Evolutionary conservation across 345 rosid genomes (phyloP).

Genomic region (Eucalyptus sp.): DNA sequence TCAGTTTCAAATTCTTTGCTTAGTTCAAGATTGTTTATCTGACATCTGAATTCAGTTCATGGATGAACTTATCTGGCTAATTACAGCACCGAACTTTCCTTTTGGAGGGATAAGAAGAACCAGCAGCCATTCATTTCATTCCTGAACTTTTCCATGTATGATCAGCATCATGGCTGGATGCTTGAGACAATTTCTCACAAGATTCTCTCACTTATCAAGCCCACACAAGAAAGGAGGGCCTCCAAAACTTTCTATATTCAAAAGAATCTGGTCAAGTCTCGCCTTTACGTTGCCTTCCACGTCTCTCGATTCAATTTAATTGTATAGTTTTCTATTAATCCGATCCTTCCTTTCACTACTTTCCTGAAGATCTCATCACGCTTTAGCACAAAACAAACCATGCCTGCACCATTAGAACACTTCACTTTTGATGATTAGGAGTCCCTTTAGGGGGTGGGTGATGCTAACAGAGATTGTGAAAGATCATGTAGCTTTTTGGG

Average conservation of each 20-base stretch:
- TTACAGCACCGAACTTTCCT: neutral
- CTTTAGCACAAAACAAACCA: neutral
- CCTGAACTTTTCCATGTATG: neutral
- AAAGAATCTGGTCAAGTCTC: neutral
- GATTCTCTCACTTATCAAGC: neutral
- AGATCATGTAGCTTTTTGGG: neutral
- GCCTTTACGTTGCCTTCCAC: neutral
- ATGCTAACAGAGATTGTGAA: neutral
- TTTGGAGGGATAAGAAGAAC: neutral
- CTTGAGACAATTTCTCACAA: neutral
- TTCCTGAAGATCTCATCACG: neutral
- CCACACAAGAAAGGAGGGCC: neutral
- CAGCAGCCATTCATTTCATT: neutral
- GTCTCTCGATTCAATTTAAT: neutral
- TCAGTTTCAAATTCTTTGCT: neutral
- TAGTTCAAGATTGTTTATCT: neutral
- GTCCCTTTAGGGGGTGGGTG: neutral
- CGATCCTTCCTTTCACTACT: neutral
- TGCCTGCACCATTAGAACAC: neutral
- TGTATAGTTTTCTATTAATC: neutral
- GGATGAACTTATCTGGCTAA: neutral
- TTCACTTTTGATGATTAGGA: neutral
- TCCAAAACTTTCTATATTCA: neutral
- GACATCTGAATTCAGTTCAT: neutral
- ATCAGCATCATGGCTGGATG: neutral